Percentiles rank a stretch among this genome's conserved stretches.
Conservation (phyloP, 305 asterid genomes). For the Stenogyne calaminthoides region DNA sequence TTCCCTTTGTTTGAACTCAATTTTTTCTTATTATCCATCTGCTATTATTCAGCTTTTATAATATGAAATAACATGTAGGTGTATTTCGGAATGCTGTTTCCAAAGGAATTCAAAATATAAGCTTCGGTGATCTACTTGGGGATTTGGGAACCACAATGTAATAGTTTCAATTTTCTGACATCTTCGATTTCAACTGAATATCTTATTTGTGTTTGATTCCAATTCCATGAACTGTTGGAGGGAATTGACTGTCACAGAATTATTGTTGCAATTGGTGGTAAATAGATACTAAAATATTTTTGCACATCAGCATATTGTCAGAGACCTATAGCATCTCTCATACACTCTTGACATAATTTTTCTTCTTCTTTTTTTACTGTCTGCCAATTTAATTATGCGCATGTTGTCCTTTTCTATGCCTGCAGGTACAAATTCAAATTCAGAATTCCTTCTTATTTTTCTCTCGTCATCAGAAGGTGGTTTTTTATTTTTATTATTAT, state of each 20-base stretch:
- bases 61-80: conserved; percentile 45
- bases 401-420: conserved; percentile 18
- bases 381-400: conserved; percentile 18
- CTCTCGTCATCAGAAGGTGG: conserved; percentile 94
- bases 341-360: not conserved
- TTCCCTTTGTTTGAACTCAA: conserved; percentile 23
- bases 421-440: conserved; percentile 97
- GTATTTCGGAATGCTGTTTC: conserved; percentile 84
- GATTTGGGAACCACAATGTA: conserved; percentile 92
- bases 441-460: conserved; percentile 89
- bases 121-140: conserved; percentile 94
- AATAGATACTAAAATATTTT: conserved; percentile 10
- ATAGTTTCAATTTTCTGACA: conserved; percentile 26
- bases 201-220: conserved; percentile 14
- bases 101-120: conserved; percentile 79
- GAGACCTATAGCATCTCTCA: conserved; percentile 10
- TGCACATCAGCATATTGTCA: conserved; percentile 17
- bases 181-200: conserved; percentile 33
- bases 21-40: conserved; percentile 18
- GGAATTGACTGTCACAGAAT: conserved; percentile 1
- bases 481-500: conserved; percentile 18
- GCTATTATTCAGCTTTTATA: conserved; percentile 34
- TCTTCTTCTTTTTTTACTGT: conserved; percentile 14
- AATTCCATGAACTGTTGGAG: conserved; percentile 8
- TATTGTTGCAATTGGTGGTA: conserved; percentile 7